Conservation (phyloP, 306 rosid genomes). For the Prunus mongolica region DNA sequence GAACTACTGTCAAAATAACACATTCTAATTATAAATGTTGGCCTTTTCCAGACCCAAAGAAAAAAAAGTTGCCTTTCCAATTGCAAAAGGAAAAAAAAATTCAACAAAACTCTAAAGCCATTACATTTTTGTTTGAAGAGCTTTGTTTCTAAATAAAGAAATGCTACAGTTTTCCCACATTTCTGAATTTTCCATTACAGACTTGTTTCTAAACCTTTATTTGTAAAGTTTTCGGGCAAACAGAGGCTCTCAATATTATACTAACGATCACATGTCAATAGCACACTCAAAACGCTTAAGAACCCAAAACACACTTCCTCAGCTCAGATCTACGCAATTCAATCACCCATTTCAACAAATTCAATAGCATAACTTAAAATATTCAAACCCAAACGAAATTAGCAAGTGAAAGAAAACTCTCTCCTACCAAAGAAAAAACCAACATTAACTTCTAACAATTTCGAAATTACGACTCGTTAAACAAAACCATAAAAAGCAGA, state of each 20-base stretch:
- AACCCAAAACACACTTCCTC: conserved; percentile 19
- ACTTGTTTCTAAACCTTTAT: not conserved
- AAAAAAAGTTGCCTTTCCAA: not conserved
- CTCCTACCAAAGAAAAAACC: not conserved
- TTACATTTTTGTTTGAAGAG: not conserved
- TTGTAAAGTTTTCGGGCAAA: not conserved
- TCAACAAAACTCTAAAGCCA: not conserved
- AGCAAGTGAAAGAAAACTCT: not conserved
- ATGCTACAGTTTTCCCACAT: not conserved
- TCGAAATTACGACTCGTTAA: not conserved
- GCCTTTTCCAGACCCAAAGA: not conserved
- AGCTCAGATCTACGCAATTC: conserved; percentile 43
- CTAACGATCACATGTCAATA: not conserved
- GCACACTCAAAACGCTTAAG: conserved; percentile 14
- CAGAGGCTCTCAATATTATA: not conserved
- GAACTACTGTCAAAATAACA: not conserved
- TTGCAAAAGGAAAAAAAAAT: too few relatives aligned
- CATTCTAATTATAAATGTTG: not conserved
- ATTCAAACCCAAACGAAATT: not conserved
- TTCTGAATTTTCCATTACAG: conserved; percentile 4
- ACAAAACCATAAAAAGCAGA: not conserved
- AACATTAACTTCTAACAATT: not conserved
- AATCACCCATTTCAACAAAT: conserved; percentile 24
- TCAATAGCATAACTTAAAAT: not conserved
- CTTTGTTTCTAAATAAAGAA: not conserved